phyloP scores from a whole-genome alignment of 2,329 filamentous ascomycete species.

The Dactylellina cionopaga region DNA sequence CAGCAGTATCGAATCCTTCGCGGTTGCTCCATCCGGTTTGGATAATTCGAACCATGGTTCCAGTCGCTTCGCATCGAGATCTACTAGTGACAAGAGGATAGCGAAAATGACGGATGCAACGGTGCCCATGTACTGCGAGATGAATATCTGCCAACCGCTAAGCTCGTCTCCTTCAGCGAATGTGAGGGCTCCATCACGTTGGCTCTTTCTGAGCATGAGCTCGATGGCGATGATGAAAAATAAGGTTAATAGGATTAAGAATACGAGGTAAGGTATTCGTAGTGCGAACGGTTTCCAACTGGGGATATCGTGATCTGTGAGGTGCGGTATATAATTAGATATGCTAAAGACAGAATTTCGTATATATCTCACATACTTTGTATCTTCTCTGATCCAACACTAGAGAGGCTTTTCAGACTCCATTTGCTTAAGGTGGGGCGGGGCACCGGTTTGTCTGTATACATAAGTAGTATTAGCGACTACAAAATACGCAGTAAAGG shows the following conservation, averaged over 20 bases:
- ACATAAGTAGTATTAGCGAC: no score
- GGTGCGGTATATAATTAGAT: not conserved
- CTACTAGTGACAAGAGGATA: slow-evolving; percentile 70
- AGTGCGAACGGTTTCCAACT: slow-evolving; percentile 52
- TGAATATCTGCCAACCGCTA: slow-evolving; percentile 36
- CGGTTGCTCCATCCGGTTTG: slow-evolving; percentile 62
- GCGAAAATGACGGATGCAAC: slow-evolving; percentile 68
- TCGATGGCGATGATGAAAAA: slow-evolving; percentile 51
- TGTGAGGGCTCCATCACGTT: slow-evolving; percentile 49
- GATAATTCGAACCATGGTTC: slow-evolving; percentile 72
- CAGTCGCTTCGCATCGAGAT: slow-evolving; percentile 69
- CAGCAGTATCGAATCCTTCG: slow-evolving; percentile 65
- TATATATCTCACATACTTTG: slow-evolving; percentile 18
- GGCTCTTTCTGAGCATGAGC: slow-evolving; percentile 40
- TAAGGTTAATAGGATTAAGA: slow-evolving; percentile 45
- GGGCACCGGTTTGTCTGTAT: slow-evolving; percentile 47
- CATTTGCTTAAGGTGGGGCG: slow-evolving; percentile 43
- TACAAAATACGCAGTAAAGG: slow-evolving; percentile 25
- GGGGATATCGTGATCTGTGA: slow-evolving; percentile 27
- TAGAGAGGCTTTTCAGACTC: slow-evolving; percentile 32
- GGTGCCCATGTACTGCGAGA: slow-evolving; percentile 62
- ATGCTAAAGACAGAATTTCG: not conserved
- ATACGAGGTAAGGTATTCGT: slow-evolving; percentile 40
- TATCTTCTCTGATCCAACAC: slow-evolving; percentile 31
- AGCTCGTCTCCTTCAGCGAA: slow-evolving; percentile 27